phyloP scores from a whole-genome alignment of 2,329 filamentous ascomycete species.

The Pseudocercospora pini-densiflorae region DNA sequence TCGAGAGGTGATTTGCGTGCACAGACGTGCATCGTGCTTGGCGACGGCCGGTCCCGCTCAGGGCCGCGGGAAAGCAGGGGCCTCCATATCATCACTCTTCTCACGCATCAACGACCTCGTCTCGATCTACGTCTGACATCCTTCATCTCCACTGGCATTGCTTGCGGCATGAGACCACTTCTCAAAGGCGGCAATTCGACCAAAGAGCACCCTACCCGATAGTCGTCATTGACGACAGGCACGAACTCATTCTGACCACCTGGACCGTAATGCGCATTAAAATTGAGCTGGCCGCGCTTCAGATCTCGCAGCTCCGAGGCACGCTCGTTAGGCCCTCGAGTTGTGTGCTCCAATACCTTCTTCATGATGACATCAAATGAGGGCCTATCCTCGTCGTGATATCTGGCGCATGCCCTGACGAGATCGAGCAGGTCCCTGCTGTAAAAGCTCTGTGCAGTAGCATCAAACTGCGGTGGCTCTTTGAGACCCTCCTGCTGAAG shows the following conservation, averaged over 20 bases:
- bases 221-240: neutral
- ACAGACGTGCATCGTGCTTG: neutral
- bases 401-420: constrained; percentile 3
- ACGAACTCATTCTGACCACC: neutral
- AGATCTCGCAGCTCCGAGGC: neutral
- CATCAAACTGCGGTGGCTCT: constrained; percentile 5
- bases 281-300: neutral
- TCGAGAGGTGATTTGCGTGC: neutral
- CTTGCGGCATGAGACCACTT: neutral
- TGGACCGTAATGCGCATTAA: neutral
- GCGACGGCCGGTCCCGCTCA: neutral
- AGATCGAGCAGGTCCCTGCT: constrained; percentile 5
- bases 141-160: neutral
- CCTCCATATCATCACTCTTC: too few species aligned
- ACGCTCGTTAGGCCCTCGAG: neutral
- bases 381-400: constrained; percentile 9
- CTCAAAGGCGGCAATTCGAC: neutral
- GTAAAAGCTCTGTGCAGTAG: constrained; percentile 8
- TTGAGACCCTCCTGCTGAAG: neutral
- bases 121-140: neutral
- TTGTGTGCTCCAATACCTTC: constrained; percentile 10
- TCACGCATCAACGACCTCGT: neutral
- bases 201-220: neutral
- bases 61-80: too few species aligned
- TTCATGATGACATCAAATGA: constrained; percentile 11